Percentiles rank a stretch among this genome's conserved stretches.
phyloP scores from a whole-genome alignment of 2,329 filamentous ascomycete genomes.

The Ceratocystis huliohia region DNA sequence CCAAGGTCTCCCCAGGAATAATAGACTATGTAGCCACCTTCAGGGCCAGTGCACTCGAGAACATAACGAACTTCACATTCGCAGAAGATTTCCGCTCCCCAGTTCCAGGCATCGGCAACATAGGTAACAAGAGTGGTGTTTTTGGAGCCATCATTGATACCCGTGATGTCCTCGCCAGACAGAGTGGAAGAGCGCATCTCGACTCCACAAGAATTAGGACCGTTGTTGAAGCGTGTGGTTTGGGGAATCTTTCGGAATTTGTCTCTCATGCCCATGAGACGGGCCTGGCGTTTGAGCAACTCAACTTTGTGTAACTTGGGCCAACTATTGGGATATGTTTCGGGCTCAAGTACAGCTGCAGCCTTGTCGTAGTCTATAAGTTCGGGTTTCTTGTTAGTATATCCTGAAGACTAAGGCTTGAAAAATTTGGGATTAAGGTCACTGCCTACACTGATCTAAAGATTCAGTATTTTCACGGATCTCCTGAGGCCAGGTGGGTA shows the following conservation, averaged over 20 bases:
- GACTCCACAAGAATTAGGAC: conserved; percentile 51
- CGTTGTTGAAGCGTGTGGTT: conserved; percentile 50
- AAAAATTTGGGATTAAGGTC: background rate
- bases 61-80: conserved; percentile 54
- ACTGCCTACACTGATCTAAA: conserved; percentile 38
- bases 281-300: conserved; percentile 45
- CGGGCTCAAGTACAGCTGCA: conserved; percentile 44
- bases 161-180: conserved; percentile 50
- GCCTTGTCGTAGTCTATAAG: conserved; percentile 45
- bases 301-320: conserved; percentile 45
- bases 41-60: conserved; percentile 36
- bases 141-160: conserved; percentile 56
- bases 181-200: conserved; percentile 48
- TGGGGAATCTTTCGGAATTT: conserved; percentile 46
- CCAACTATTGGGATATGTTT: conserved; percentile 44
- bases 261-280: conserved; percentile 36
- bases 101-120: conserved; percentile 57
- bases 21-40: conserved; percentile 47
- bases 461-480: conserved; percentile 34
- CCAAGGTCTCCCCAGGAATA: conserved; percentile 52
- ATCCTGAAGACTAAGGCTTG: background rate
- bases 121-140: conserved; percentile 55
- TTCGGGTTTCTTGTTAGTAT: background rate
- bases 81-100: conserved; percentile 60
- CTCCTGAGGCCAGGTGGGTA: conserved; percentile 47